phyloP scores from a whole-genome alignment of 495 filamentous ascomycete genomes.

The Astrocystis sublimbata region DNA sequence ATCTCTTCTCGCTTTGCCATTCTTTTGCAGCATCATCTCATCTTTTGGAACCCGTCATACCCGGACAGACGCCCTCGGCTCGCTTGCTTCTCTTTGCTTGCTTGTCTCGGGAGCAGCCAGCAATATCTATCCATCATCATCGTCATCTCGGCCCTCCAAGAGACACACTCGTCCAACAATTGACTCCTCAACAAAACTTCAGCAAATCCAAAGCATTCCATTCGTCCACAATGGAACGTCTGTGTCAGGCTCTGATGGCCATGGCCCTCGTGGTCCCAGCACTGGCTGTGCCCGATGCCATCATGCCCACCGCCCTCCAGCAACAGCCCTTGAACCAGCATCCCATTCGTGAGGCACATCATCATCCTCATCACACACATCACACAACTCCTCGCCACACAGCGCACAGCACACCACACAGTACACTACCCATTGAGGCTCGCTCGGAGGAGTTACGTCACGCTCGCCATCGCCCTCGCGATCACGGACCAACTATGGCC shows the following conservation, averaged over 20 bases:
- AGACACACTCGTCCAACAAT: neutral
- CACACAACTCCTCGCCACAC: neutral
- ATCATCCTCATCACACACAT: neutral
- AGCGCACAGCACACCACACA: neutral
- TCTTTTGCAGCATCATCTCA: neutral
- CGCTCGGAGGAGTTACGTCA: no score
- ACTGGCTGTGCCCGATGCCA: conserved; percentile 6
- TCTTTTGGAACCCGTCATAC: conserved; percentile 5
- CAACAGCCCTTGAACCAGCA: neutral
- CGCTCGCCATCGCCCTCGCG: no score
- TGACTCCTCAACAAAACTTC: neutral
- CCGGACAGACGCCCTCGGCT: neutral
- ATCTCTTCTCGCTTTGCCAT: neutral
- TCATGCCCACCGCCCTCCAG: neutral
- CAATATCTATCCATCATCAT: no score
- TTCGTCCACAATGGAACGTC: conserved; percentile 1
- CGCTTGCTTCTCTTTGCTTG: neutral
- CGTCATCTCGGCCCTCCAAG: neutral
- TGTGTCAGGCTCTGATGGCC: neutral
- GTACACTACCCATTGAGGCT: no score
- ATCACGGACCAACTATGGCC: no score
- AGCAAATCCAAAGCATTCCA: neutral
- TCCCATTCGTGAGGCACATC: neutral
- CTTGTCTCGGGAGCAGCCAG: neutral
- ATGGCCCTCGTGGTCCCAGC: conserved; percentile 8